Evolutionary conservation across 371 early-diverging fungal genomes (phyloP).

Genomic region (Catenaria anguillulae): DNA sequence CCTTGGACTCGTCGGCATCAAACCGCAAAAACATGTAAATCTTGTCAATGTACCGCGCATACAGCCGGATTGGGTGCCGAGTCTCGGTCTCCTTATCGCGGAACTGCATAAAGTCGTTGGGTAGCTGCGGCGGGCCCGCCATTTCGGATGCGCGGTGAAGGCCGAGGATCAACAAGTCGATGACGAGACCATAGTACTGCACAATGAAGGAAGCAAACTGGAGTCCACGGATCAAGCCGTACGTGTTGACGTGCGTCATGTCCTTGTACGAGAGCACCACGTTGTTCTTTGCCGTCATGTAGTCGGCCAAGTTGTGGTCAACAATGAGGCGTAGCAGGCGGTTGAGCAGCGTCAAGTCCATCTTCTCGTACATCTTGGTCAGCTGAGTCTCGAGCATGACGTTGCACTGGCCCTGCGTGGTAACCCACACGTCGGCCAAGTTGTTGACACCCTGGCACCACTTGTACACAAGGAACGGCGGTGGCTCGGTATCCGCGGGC

Average conservation of each 20-base stretch:
- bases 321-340: slow-evolving; percentile 87
- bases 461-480: slow-evolving; percentile 91
- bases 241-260: slow-evolving; percentile 94
- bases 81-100: slow-evolving; percentile 81
- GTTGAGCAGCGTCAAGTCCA: slow-evolving; percentile 92
- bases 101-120: slow-evolving; percentile 95
- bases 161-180: slow-evolving; percentile 92
- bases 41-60: slow-evolving; percentile 84
- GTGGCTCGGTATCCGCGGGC: slow-evolving; percentile 93
- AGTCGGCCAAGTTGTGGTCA: slow-evolving; percentile 97
- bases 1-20: slow-evolving; percentile 80
- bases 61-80: slow-evolving; percentile 92
- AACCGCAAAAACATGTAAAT: slow-evolving; percentile 91
- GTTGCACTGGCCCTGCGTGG: slow-evolving; percentile 75
- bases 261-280: slow-evolving; percentile 96
- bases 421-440: slow-evolving; percentile 88
- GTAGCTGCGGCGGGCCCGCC: slow-evolving; percentile 84
- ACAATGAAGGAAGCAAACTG: slow-evolving; percentile 96
- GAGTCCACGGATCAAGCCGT: slow-evolving; percentile 94
- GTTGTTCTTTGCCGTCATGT: slow-evolving; percentile 98
- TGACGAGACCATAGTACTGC: slow-evolving; percentile 93
- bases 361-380: slow-evolving; percentile 85
- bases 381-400: slow-evolving; percentile 90
- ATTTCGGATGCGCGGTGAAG: slow-evolving; percentile 89
- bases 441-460: slow-evolving; percentile 97